phyloP scores from a whole-genome alignment of 441 rosid genomes.

The Cnidoscolus chayamansa region DNA sequence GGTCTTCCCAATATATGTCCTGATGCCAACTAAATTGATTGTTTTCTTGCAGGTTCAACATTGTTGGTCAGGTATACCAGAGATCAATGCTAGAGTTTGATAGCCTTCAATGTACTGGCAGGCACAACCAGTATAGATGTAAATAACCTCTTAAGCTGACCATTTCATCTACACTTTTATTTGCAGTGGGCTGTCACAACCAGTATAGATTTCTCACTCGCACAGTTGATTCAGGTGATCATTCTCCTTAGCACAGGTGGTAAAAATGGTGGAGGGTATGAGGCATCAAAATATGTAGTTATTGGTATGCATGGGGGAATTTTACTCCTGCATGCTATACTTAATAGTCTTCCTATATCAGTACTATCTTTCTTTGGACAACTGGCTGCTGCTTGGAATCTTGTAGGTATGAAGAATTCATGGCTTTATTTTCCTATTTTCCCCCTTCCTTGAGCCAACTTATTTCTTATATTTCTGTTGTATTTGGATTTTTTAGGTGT shows the following conservation, averaged over 20 bases:
- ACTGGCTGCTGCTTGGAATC: slow-evolving; percentile 92
- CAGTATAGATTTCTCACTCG: slow-evolving; percentile 85
- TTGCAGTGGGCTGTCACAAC: slow-evolving; percentile 98
- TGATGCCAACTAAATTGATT: slow-evolving; percentile 15
- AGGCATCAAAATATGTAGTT: slow-evolving; percentile 76
- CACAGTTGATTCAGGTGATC: slow-evolving; percentile 84
- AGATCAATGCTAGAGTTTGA: slow-evolving; percentile 18
- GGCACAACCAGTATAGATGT: slow-evolving; percentile 15
- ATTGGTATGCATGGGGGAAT: slow-evolving; percentile 75
- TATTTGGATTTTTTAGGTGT: slow-evolving; percentile 50
- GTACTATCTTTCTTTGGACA: slow-evolving; percentile 79
- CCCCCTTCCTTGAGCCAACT: neutral
- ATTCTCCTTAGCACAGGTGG: slow-evolving; percentile 91
- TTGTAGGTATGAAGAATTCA: slow-evolving; percentile 43
- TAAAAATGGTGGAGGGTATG: slow-evolving; percentile 85
- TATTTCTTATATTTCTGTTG: slow-evolving; percentile 2
- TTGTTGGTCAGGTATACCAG: slow-evolving; percentile 82
- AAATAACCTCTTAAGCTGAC: slow-evolving; percentile 26
- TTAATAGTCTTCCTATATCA: slow-evolving; percentile 83
- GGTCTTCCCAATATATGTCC: slow-evolving; percentile 14
- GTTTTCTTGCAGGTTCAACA: slow-evolving; percentile 77
- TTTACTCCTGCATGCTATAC: slow-evolving; percentile 62
- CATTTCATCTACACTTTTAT: slow-evolving; percentile 10
- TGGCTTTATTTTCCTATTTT: neutral
- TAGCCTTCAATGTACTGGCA: neutral